These are phyloP conservation scores for Diaporthe vexans DNA, from an alignment of 2,329 filamentous ascomycete genomes.

Conservation along the genomic window DNA sequence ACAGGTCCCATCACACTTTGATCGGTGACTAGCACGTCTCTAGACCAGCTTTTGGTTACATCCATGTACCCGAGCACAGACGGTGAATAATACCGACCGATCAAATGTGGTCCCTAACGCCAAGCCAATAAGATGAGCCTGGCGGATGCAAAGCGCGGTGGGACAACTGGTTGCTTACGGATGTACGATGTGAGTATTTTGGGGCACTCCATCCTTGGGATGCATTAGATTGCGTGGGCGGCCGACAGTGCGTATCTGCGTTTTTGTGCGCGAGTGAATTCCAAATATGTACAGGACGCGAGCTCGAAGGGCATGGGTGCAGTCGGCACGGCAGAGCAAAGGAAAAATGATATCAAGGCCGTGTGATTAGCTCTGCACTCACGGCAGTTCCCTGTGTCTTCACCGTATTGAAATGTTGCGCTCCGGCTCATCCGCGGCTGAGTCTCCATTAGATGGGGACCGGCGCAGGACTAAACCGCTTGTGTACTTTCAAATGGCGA, in stretches of 20 bases:
- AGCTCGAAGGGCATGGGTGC: background rate
- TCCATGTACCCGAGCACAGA: conserved; percentile 12
- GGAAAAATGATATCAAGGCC: background rate
- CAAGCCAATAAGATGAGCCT: conserved; percentile 8
- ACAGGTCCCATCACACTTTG: background rate
- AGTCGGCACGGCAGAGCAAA: background rate
- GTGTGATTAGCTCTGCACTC: background rate
- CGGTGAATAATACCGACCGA: conserved; percentile 20
- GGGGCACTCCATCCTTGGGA: background rate
- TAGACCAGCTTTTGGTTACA: conserved; percentile 3
- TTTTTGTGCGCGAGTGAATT: background rate
- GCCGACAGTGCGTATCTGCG: background rate
- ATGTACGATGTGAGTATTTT: background rate
- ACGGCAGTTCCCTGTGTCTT: background rate
- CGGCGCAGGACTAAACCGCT: background rate
- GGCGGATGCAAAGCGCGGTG: conserved; percentile 14
- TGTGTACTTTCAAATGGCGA: conserved; percentile 11
- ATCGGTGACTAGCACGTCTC: background rate
- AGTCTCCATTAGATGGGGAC: conserved; percentile 1
- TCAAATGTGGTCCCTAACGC: conserved; percentile 4
- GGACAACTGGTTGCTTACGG: conserved; percentile 7
- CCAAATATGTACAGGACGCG: conserved; percentile 4
- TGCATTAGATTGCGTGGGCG: background rate
- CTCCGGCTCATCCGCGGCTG: conserved; percentile 11
- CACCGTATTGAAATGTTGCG: background rate